phyloP scores from a whole-genome alignment of 441 rosid genomes.

The Jatropha podagrica region DNA sequence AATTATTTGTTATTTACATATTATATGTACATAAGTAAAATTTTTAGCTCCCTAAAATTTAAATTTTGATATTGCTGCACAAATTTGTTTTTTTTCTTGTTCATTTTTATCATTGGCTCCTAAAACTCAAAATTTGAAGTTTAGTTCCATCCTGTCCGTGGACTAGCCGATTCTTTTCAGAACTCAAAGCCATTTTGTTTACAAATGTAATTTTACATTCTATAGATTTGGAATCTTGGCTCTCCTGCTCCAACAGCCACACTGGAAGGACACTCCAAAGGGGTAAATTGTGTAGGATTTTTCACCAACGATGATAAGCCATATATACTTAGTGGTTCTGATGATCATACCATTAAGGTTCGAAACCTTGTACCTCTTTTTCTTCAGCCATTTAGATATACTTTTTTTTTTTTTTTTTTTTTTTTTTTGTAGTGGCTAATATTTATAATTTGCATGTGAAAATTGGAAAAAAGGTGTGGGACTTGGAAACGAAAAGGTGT shows the following conservation, averaged over 20 bases:
- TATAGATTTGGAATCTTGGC: slow-evolving; percentile 65
- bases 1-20: too few species aligned
- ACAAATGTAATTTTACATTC: not conserved
- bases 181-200: not conserved
- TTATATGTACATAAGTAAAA: too few species aligned
- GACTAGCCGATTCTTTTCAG: not conserved
- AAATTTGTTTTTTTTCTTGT: too few species aligned
- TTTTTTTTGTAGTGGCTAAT: not conserved
- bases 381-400: not conserved
- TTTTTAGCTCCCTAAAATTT: too few species aligned
- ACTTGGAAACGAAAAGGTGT: slow-evolving; percentile 60
- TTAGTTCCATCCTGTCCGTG: too few species aligned
- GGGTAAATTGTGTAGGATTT: slow-evolving; percentile 67
- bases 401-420: not conserved
- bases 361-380: slow-evolving; percentile 7
- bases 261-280: slow-evolving; percentile 65
- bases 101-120: too few species aligned
- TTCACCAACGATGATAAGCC: slow-evolving; percentile 47
- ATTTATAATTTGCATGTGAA: not conserved
- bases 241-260: slow-evolving; percentile 56
- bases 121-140: too few species aligned
- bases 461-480: slow-evolving; percentile 55
- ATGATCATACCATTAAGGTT: slow-evolving; percentile 77
- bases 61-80: too few species aligned
- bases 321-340: slow-evolving; percentile 70